Base-by-base conservation (phyloP, 768 basidiomycete species). In the Pleurotus salmoneostramineus region DNA sequence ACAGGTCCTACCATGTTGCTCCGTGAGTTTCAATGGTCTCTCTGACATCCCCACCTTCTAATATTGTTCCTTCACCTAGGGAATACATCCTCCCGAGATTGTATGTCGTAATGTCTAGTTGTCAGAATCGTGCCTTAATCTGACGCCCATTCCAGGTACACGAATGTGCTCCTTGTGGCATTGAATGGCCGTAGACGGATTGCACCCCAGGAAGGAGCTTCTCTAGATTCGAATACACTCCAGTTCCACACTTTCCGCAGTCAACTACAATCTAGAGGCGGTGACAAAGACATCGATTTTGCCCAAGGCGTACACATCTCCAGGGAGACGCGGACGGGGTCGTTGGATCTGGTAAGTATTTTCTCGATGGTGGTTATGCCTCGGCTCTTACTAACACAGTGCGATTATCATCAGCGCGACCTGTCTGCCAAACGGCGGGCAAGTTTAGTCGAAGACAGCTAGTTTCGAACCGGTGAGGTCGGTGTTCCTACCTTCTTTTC, bases 181-280 rank as follows among this genome's bases (percentile, higher is more conserved):
- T 32, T 49, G 48, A 49, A 49, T 15, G 48, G 48, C 27, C 48
- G 48, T 32, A 49, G 48, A 34, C 48, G 48, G 17, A 32, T 17
- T 11, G 21, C 27, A 1, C 48, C 48, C 48, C 48, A 6, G 15
- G 48, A 49, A 49, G 48, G 48, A 49, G 48, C 48, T 6, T 49
- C 48, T 8, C 33, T 49, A 31, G 48, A 49, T 32, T 49, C 48
- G 5, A 49, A 49, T 32, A 49, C 48, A 11, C 48, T 49, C 27
- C 48, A 49, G 33, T 49, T 49, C 48, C 48, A 49, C 33, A 49
- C 48, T 32, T 49, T 49, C 48, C 48, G 48, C 48, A 49, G 48
- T 34, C 48, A 49, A 32, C 48, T 49, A 17, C 48, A 49, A 31
- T 49, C 48, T 8, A 6, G 48, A 31, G 11, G 27, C 17, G 8